These are phyloP conservation scores for Helianthus tuberosus DNA, from an alignment of 129 eudicot species.

Conservation along the genomic window DNA sequence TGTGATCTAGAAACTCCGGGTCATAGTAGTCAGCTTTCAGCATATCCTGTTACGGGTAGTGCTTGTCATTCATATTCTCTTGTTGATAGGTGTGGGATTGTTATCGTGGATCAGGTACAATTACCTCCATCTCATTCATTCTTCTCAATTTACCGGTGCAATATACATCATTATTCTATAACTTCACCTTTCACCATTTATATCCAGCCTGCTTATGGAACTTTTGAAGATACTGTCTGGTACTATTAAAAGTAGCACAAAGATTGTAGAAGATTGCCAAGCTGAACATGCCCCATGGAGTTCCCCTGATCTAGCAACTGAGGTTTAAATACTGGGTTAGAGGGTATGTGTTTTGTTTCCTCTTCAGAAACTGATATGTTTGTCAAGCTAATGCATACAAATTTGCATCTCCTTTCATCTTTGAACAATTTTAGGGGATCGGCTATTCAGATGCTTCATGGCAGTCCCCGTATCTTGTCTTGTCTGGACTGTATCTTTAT, in stretches of 20 bases:
- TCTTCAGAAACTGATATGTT: constrained; percentile 2
- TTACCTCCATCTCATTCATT: background rate
- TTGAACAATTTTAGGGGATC: constrained; percentile 63
- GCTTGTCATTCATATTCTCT: constrained; percentile 64
- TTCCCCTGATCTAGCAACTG: constrained; percentile 82
- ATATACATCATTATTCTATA: constrained; percentile 1
- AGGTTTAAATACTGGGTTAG: constrained; percentile 89
- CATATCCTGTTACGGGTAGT: constrained; percentile 8
- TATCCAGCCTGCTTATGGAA: constrained; percentile 70
- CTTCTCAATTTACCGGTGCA: background rate
- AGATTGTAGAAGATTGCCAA: constrained; percentile 50
- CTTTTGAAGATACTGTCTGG: constrained; percentile 68
- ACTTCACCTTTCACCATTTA: constrained; percentile 79
- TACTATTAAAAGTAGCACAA: constrained; percentile 59
- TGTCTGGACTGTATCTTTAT: constrained; percentile 70
- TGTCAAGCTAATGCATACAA: constrained; percentile 11
- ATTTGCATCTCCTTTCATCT: background rate
- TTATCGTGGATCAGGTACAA: constrained; percentile 88
- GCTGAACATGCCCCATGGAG: constrained; percentile 78
- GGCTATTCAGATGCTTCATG: constrained; percentile 95
- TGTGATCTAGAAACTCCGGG: constrained; percentile 39
- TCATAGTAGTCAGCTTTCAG: constrained; percentile 18
- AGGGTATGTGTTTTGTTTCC: constrained; percentile 48
- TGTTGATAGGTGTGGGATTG: constrained; percentile 94
- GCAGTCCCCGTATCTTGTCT: constrained; percentile 81